A percentile compares a stretch with the other conserved stretches of the same genome.
phyloP scores from a whole-genome alignment of 805 yeast genomes.

The Barnettozyma vustinii region DNA sequence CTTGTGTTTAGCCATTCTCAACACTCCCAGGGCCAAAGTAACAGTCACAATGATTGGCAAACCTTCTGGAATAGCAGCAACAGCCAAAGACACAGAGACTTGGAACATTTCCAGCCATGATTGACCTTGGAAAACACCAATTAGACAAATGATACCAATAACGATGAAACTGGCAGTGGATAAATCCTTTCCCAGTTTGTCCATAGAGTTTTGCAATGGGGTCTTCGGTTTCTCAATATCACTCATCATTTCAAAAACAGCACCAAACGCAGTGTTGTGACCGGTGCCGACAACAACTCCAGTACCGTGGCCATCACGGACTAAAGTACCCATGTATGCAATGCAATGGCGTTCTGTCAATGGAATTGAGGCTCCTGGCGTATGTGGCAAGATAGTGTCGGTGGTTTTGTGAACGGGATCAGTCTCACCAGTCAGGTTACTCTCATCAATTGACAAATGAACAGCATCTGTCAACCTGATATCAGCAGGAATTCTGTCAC shows the following conservation, averaged over 20 bases:
- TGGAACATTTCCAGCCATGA: constrained; percentile 98
- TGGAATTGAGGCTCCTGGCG: constrained; percentile 34
- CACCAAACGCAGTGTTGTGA: constrained; percentile 84
- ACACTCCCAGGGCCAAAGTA: constrained; percentile 90
- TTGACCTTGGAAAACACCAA: constrained; percentile 90
- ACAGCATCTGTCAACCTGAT: constrained; percentile 73
- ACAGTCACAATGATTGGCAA: constrained; percentile 97
- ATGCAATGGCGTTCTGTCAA: constrained; percentile 68
- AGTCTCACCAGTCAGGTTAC: constrained; percentile 93
- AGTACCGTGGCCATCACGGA: constrained; percentile 90
- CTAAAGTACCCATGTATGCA: constrained; percentile 97
- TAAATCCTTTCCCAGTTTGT: constrained; percentile 85
- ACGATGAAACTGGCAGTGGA: constrained; percentile 79
- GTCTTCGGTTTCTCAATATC: constrained; percentile 96
- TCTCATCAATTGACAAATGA: constrained; percentile 84
- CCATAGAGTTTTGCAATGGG: constrained; percentile 94
- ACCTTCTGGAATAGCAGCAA: constrained; percentile 99
- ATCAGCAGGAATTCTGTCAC: constrained; percentile 97
- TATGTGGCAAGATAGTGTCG: constrained; percentile 36
- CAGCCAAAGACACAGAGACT: constrained; percentile 94
- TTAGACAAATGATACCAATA: constrained; percentile 84
- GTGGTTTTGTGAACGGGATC: constrained; percentile 70
- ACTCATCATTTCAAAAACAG: constrained; percentile 92
- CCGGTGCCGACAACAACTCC: constrained; percentile 95
- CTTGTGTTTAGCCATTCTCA: constrained; percentile 90